A percentile compares a stretch with the other conserved stretches of the same genome.
Conservation (phyloP, 148 eudicot species). For the Arctostaphylos glauca region DNA sequence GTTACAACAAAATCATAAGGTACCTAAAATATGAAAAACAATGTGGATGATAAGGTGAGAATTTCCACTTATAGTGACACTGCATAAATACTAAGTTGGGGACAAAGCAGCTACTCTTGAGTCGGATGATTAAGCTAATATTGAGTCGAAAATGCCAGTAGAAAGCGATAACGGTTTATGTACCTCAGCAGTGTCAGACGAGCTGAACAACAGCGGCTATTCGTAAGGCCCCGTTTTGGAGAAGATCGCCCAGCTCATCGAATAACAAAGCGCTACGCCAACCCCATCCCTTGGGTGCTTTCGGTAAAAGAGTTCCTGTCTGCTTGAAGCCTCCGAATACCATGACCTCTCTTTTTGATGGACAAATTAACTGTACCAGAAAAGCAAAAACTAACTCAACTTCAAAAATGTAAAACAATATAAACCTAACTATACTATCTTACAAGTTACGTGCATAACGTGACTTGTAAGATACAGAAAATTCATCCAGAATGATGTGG, state of each 20-base stretch:
- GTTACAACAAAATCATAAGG: neutral
- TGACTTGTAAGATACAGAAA: neutral
- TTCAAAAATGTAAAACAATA: too few species aligned
- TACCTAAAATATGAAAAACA: neutral
- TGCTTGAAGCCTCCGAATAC: constrained; percentile 95
- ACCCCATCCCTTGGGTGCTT: constrained; percentile 99
- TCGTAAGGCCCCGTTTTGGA: constrained; percentile 84
- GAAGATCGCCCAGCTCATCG: constrained; percentile 88
- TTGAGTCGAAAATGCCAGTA: too few species aligned
- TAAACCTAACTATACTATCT: neutral
- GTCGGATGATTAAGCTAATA: neutral
- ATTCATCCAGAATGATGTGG: neutral
- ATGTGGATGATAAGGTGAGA: neutral
- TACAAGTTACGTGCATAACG: neutral
- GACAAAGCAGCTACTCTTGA: neutral
- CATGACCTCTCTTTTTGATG: constrained; percentile 98
- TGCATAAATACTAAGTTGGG: neutral
- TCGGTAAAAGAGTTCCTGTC: constrained; percentile 89
- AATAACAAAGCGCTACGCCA: constrained; percentile 95
- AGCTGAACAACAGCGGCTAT: constrained; percentile 95
- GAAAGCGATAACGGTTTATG: neutral
- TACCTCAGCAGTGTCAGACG: constrained; percentile 41
- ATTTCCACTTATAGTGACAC: neutral
- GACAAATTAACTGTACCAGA: constrained; percentile 68
- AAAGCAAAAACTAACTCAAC: neutral